A percentile compares a stretch with the other conserved stretches of the same genome.
Evolutionary conservation across 176 grass and related monocot species (phyloP).

Genomic region (Carex parvula): DNA sequence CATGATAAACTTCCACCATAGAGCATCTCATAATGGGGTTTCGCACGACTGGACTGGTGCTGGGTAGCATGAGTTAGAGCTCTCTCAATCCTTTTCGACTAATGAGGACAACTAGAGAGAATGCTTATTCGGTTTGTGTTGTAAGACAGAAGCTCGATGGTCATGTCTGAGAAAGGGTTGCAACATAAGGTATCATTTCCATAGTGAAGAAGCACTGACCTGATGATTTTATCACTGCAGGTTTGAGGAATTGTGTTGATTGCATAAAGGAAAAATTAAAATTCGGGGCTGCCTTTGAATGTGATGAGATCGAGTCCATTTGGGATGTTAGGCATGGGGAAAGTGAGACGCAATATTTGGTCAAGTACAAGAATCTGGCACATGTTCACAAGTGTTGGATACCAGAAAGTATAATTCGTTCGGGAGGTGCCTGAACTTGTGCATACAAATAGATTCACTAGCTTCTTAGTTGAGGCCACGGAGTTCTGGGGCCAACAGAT

Average conservation of each 20-base stretch:
- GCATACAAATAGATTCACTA: constrained; percentile 48
- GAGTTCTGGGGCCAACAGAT: constrained; percentile 13
- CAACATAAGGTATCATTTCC: constrained; percentile 49
- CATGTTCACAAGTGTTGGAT: constrained; percentile 69
- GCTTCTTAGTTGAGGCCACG: constrained; percentile 43
- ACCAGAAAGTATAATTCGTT: constrained; percentile 45
- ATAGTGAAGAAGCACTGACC: constrained; percentile 41
- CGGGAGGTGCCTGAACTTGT: constrained; percentile 32
- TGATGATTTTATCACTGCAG: constrained; percentile 33
- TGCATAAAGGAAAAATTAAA: constrained; percentile 57
- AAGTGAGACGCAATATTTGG: constrained; percentile 48
- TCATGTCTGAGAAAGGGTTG: constrained; percentile 58
- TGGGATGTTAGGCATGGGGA: constrained; percentile 72
- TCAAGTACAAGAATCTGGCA: constrained; percentile 67
- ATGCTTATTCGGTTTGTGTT: background rate
- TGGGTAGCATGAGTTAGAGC: no score
- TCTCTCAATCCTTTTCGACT: background rate
- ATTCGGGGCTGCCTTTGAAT: constrained; percentile 47
- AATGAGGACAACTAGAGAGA: background rate
- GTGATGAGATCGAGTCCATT: constrained; percentile 54
- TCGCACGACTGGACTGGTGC: no score
- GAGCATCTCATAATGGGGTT: no score
- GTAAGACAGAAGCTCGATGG: background rate
- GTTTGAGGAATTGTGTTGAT: constrained; percentile 42
- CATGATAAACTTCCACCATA: no score